Evolutionary conservation across 331 rosid genomes (phyloP), one percentile per base, ranked within the genome.

Genomic region (Rhamnella rubrinervis): DNA sequence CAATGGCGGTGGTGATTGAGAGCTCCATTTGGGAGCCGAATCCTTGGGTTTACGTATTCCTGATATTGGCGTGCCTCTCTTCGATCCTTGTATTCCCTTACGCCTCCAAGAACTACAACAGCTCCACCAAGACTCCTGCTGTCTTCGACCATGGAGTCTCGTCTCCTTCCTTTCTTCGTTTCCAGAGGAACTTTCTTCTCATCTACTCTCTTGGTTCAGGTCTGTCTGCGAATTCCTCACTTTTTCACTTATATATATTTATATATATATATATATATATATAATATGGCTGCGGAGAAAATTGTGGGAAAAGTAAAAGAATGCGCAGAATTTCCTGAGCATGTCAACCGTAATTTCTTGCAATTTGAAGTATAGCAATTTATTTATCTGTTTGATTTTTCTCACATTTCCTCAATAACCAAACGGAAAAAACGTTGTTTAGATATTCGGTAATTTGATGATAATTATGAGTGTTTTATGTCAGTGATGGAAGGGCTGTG

Each of bases 1-100:
- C 59, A 78, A 93, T 93, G 98, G 92, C 82, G 64, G 89, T 91
- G 35, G 89, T 95, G 19, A 82, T 89, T 55, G 97, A 88, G 74
- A 89, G 77, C 80, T 84, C 89, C n/a, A 66, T 91, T 81, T 95
- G 97, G 96, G 95, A 91, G 65, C 93, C 85, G 31, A 87, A 81
- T 81, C 86, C 93, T 15, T 87, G 76, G 23, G 17, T 87, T 9
- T 84, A 63, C 78, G 40, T 91, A 68, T 89, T 87, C 83, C 66
- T 89, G 71, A 85, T 87, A 80, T 31, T 83, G 66, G 84, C 88
- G 62, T 84, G 90, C 69, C 75, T 85, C 86, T 76, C 80, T 77
- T 87, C 86, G 66, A 81, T 95, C 75, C 44, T 82, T 61, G 83
- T 82, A 70, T 85, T 77, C 66, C 90, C 90, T 64, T 75, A 78